Evolutionary conservation across 2,329 filamentous ascomycete species (phyloP), one percentile per base, ranked within the genome.

Genomic region (Aspergillus chevalieri): DNA sequence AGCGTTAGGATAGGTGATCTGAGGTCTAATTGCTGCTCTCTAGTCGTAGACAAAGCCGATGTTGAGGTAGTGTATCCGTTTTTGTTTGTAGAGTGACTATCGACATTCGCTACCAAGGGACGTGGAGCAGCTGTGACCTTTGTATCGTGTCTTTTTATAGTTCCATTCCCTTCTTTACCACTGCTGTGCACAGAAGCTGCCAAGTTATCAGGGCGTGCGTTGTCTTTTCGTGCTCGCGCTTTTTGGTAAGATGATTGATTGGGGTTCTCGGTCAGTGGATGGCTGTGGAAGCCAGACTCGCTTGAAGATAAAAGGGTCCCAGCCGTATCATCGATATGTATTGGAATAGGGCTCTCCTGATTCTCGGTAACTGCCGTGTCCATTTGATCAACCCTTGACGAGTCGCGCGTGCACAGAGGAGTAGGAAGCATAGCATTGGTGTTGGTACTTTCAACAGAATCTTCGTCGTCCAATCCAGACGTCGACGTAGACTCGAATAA

Each of bases 231-330:
- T 22, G 9, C 5, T 24, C 17, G 21, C 6, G 7, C 10, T 21
- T 26, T 28, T 43, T 49, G 49, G 41, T 52, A 48, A 8, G 51
- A 53, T 5, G 61, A 58, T 4, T 62, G 38, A 15, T 65, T 66
- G 0, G 51, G 44, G 14, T 60, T 65, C 6, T 56, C 53, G 6
- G 51, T 48, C 6, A 67, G 42, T 1, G 56, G 24, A 14, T 52
- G 53, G 0, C 26, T 42, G 6, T 50, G 14, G 14, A 10, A 10
- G 6, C 38, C 12, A 14, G 41, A 14, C 2, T 15, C 21, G 1
- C 46, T 21, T 10, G 36, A 41, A 3, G 52, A 41, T 2, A 41
- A 47, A 8, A 17, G 22, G 2, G 50, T 43, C 4, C 42, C 21
- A 1, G 42, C 43, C 4, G 46, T 49, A 14, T 52, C 46, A 43